Conservation (phyloP, 2,329 filamentous ascomycete species). For the Xylariomycetidae sp. region DNA sequence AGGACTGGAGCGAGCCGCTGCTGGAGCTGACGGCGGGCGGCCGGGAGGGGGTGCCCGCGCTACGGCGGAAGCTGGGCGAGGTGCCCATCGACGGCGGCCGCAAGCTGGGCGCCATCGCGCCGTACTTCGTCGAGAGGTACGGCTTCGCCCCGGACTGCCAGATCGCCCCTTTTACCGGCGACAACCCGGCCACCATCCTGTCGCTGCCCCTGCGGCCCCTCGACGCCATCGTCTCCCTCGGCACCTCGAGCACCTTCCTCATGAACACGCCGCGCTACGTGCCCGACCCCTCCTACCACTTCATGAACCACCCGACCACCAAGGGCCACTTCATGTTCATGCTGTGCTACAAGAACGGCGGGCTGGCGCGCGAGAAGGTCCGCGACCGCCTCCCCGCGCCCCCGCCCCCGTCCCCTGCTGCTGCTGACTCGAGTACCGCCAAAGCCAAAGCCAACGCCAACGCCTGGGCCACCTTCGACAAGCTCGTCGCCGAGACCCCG, state of each 20-base stretch:
- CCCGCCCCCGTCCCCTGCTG: background rate
- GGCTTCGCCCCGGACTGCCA: constrained; percentile 72
- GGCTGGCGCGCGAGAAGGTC: constrained; percentile 83
- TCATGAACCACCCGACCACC: constrained; percentile 96
- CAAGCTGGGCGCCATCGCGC: constrained; percentile 68
- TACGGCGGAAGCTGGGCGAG: constrained; percentile 74
- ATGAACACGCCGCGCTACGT: constrained; percentile 94
- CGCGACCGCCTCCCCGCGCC: constrained; percentile 70
- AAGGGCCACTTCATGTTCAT: constrained; percentile 97
- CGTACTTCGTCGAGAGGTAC: constrained; percentile 76
- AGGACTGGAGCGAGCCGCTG: constrained; percentile 69
- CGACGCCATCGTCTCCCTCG: constrained; percentile 91
- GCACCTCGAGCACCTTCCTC: constrained; percentile 93
- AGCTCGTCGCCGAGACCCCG: constrained; percentile 61
- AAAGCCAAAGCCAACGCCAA: constrained; percentile 26
- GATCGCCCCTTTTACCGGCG: constrained; percentile 84
- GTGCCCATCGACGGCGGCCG: constrained; percentile 77
- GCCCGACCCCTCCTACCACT: constrained; percentile 88
- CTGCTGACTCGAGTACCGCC: constrained; percentile 34
- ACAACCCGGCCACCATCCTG: constrained; percentile 94
- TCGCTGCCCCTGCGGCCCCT: constrained; percentile 80
- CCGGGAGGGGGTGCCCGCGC: constrained; percentile 51
- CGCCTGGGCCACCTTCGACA: constrained; percentile 79
- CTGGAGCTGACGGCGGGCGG: constrained; percentile 70
- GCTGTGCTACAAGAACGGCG: constrained; percentile 99